Evolutionary conservation across 257 asterid genomes (phyloP).

Genomic region (Solanum infundibuliforme): DNA sequence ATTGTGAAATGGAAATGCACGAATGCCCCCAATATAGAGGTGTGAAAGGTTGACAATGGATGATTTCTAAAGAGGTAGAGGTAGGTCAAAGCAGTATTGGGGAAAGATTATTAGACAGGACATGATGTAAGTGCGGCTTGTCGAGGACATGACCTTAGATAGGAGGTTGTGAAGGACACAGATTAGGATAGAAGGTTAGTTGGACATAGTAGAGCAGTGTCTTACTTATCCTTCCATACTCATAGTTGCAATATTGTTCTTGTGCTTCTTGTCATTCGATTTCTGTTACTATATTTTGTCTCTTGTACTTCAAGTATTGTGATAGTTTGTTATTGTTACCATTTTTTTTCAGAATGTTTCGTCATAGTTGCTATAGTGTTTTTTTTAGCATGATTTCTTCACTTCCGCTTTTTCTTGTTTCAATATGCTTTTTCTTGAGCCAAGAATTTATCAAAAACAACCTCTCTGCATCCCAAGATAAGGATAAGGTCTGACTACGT

Average conservation of each 20-base stretch:
- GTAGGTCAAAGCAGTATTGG: background rate
- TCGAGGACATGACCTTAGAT: background rate
- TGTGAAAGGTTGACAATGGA: background rate
- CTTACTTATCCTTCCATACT: background rate
- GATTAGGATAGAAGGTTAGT: background rate
- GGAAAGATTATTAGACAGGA: background rate
- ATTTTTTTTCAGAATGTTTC: background rate
- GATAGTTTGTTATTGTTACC: background rate
- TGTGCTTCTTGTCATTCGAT: background rate
- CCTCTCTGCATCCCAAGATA: background rate
- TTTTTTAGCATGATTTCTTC: background rate
- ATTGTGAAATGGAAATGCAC: background rate
- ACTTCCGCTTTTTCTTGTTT: background rate
- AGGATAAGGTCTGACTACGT: too few species aligned
- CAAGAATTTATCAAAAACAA: background rate
- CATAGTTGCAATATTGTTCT: background rate
- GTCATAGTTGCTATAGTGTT: background rate
- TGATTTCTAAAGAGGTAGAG: background rate
- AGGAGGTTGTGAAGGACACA: background rate
- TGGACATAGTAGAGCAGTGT: background rate
- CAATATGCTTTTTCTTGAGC: background rate
- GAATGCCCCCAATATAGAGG: background rate
- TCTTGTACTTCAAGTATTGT: background rate
- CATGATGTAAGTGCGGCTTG: background rate
- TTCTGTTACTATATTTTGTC: background rate